Evolutionary conservation across 1,139 yeast species (phyloP), one percentile per base, ranked within the genome.

Genomic region (Nematodospora anomalae): DNA sequence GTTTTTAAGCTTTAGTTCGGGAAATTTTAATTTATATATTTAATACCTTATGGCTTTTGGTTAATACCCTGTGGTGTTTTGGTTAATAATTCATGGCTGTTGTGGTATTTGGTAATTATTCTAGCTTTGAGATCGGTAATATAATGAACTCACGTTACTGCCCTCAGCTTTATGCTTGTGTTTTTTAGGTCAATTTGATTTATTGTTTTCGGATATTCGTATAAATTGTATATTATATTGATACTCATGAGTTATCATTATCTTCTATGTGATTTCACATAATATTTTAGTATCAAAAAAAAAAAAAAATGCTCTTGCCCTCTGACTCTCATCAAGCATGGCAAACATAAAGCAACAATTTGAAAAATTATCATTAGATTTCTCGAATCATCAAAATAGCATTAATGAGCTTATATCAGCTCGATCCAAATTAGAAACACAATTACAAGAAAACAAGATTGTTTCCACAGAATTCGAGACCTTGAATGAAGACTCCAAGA

Each of bases 391-490:
- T 28, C 75, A 71, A 42, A 52, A 47, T 38, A 47, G 50, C 28
- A 49, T 70, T 42, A 64, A 63, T 41, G 83, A 77, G 35, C 62
- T 79, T 23, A 66, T 82, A 30, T 61, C 72, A 4, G 76, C 83
- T 6, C 75, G 94, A 54, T 85, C 84, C 37, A 74, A 78, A 51
- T 65, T 84, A 29, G 94, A 84, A 53, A 83, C 92, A 1, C 94
- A 84, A 57, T 75, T 63, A 50, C 97, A 92, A 60, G 98, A 92
- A 60, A 90, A 90, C 62, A 83, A 82, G 55, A 89, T 92, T 36
- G 98, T 92, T n/a, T 71, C 81, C 51, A 80, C 78, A 26, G 97
- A 92, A 60, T 85, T 92, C 52, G 76, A 71, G 14, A 60, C 63
- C 35, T 64, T 89, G 45, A 69, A 77, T 46, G 79, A 73, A 32